A percentile compares a stretch with the other conserved stretches of the same genome.
phyloP scores from a whole-genome alignment of 768 basidiomycete species.

The Calocybe gangraenosa region DNA sequence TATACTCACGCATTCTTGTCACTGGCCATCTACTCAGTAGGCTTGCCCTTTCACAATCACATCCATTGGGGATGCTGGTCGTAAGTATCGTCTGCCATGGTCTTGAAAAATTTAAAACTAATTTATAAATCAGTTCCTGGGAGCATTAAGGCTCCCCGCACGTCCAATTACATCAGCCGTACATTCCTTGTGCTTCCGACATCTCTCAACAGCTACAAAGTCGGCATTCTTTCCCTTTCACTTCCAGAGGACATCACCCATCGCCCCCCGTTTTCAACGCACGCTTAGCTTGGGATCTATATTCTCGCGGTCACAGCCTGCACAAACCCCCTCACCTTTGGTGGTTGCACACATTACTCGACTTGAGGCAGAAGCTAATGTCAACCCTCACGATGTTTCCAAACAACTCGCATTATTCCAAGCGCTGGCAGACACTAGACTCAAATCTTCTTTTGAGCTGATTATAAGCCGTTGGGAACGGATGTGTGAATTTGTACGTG shows the following conservation, averaged over 20 bases:
- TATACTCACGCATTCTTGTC: too few relatives aligned
- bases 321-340: conserved; percentile 51
- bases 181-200: conserved; percentile 11
- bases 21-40: too few relatives aligned
- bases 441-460: conserved; percentile 66
- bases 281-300: conserved; percentile 39
- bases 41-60: neutral
- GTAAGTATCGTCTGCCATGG: conserved; percentile 8
- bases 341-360: conserved; percentile 68
- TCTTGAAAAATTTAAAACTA: too few relatives aligned
- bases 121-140: conserved; percentile 14
- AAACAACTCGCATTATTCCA: conserved; percentile 70
- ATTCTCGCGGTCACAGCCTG: conserved; percentile 43
- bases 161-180: conserved; percentile 8
- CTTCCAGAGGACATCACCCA: conserved; percentile 9
- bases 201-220: conserved; percentile 9
- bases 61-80: conserved; percentile 9
- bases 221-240: conserved; percentile 10
- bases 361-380: conserved; percentile 75
- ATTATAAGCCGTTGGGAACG: conserved; percentile 80
- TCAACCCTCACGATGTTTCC: conserved; percentile 60
- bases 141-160: conserved; percentile 10
- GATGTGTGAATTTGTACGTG: conserved; percentile 77
- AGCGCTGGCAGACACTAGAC: conserved; percentile 60
- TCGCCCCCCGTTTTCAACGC: conserved; percentile 22